Conservation (phyloP, 305 asterid genomes). For the Solanum hybrid region DNA sequence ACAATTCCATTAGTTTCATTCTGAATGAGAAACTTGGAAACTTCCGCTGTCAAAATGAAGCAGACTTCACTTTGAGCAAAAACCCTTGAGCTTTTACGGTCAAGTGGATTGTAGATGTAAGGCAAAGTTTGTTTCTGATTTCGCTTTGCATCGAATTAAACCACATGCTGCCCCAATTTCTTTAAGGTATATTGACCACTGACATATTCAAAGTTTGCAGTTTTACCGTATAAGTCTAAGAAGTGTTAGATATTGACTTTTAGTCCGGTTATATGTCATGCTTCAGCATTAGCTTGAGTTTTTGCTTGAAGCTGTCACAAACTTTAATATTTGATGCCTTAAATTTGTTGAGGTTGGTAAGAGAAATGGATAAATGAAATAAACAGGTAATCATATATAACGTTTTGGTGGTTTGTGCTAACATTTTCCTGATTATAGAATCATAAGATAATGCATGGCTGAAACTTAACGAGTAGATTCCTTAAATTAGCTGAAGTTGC, state of each 20-base stretch:
- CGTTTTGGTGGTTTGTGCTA: background rate
- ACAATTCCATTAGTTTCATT: background rate
- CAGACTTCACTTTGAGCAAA: background rate
- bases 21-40: background rate
- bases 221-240: background rate
- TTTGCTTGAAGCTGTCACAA: background rate
- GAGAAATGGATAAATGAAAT: background rate
- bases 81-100: background rate
- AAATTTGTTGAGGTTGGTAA: background rate
- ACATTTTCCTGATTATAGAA: background rate
- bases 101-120: slow-evolving; percentile 1
- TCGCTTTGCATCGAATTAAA: background rate
- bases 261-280: background rate
- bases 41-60: background rate
- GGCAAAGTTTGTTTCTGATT: background rate
- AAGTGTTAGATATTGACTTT: background rate
- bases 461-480: background rate
- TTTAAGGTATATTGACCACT: background rate
- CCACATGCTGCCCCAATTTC: background rate
- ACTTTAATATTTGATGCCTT: background rate
- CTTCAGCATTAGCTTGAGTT: background rate
- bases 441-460: background rate
- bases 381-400: background rate
- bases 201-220: background rate
- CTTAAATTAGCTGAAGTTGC: background rate